Percentiles rank a stretch among this genome's conserved stretches.
Evolutionary conservation across 2,329 filamentous ascomycete species (phyloP).

Genomic region (Aureobasidium pullulans): DNA sequence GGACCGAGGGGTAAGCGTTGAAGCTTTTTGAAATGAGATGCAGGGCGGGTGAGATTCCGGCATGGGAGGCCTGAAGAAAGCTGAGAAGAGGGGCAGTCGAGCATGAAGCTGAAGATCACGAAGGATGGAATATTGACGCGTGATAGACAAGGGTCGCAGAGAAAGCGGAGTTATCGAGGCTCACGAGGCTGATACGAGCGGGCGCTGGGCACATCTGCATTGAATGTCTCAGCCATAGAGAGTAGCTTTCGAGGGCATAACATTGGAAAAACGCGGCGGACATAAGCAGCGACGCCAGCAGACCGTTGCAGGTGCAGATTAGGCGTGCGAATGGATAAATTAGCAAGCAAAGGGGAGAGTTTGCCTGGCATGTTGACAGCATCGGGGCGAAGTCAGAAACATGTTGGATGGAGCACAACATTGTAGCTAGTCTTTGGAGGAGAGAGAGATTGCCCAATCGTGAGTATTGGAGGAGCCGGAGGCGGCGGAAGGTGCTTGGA

Average conservation of each 20-base stretch:
- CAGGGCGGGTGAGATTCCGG: neutral
- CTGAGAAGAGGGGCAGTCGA: neutral
- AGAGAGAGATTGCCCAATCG: neutral
- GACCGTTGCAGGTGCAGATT: constrained; percentile 7
- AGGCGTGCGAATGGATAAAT: neutral
- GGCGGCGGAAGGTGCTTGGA: neutral
- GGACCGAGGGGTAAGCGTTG: constrained; percentile 8
- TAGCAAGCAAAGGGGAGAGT: neutral
- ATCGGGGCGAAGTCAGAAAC: neutral
- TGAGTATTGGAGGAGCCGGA: neutral
- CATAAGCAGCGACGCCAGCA: neutral
- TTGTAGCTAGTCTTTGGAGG: neutral
- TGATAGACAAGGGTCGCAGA: neutral
- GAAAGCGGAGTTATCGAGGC: neutral
- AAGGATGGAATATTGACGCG: neutral
- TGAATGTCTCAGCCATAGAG: constrained; percentile 8
- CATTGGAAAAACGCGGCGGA: neutral
- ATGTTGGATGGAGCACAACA: neutral
- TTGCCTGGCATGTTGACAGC: neutral
- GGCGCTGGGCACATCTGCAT: neutral
- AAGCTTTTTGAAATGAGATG: constrained; percentile 11
- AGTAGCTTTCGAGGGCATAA: no score
- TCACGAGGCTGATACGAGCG: neutral
- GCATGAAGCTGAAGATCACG: neutral
- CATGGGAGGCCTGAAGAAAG: neutral